Evolutionary conservation across 2,329 filamentous ascomycete species (phyloP).

Genomic region (Penicillium brasilianum): DNA sequence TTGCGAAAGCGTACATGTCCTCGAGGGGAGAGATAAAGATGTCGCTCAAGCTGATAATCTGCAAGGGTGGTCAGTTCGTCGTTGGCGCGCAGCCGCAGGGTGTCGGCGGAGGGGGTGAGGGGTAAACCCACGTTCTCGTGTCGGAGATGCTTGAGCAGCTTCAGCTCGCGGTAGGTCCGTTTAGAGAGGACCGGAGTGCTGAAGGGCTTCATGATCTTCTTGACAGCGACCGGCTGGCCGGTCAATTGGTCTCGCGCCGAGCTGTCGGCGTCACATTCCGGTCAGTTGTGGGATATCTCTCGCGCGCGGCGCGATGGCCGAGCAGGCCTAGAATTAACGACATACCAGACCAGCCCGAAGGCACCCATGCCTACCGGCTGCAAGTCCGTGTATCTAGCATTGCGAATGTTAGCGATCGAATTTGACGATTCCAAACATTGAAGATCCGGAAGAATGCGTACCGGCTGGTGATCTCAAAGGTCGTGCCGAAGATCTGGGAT

Average conservation of each 20-base stretch:
- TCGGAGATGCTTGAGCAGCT: conserved; percentile 92
- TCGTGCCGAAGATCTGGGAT: conserved; percentile 98
- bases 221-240: conserved; percentile 93
- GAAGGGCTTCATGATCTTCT: conserved; percentile 99
- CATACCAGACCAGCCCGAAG: conserved; percentile 96
- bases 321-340: conserved; percentile 25
- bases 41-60: conserved; percentile 98
- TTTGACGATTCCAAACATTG: neutral
- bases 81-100: neutral
- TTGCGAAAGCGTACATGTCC: conserved; percentile 75
- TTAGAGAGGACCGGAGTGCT: conserved; percentile 98
- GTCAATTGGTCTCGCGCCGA: conserved; percentile 98
- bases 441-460: conserved; percentile 50
- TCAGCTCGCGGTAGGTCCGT: conserved; percentile 95
- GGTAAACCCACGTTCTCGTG: conserved; percentile 81
- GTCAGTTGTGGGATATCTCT: conserved; percentile 22
- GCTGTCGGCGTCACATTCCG: conserved; percentile 55
- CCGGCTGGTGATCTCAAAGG: conserved; percentile 99
- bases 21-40: conserved; percentile 99
- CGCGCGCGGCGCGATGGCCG: neutral
- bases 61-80: conserved; percentile 26
- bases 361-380: conserved; percentile 99
- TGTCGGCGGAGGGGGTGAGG: neutral
- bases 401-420: conserved; percentile 8
- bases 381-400: conserved; percentile 86